Conservation (phyloP, 139 green algal genomes). For the Penium margaritaceum region DNA sequence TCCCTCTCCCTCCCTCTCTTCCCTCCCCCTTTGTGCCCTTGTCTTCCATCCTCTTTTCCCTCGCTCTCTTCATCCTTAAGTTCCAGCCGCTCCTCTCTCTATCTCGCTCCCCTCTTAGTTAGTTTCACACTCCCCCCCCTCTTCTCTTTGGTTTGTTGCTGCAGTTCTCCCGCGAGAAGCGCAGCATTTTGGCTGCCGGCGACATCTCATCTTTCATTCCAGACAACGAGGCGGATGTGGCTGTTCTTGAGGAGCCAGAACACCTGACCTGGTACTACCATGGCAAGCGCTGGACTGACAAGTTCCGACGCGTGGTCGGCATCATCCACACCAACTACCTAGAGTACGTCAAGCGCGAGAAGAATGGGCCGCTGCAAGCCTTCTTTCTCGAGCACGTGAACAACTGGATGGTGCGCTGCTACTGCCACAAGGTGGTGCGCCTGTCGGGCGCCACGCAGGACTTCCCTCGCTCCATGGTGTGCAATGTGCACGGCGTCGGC, state of each 20-base stretch:
- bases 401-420: slow-evolving; percentile 65
- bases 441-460: slow-evolving; percentile 90
- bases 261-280: slow-evolving; percentile 99
- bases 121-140: background rate
- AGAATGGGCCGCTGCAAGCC: slow-evolving; percentile 66
- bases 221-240: slow-evolving; percentile 84
- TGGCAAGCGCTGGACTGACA: slow-evolving; percentile 88
- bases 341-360: slow-evolving; percentile 83
- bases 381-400: slow-evolving; percentile 69
- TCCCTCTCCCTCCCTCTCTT: background rate
- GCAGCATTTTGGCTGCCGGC: slow-evolving; percentile 89
- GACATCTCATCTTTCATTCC: slow-evolving; percentile 91
- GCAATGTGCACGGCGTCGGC: slow-evolving; percentile 92
- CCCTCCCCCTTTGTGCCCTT: no score
- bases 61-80: background rate
- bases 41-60: no score
- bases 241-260: slow-evolving; percentile 97
- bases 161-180: slow-evolving; percentile 78
- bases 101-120: no score
- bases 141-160: background rate
- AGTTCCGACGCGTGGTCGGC: slow-evolving; percentile 91
- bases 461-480: slow-evolving; percentile 73
- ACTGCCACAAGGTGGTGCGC: slow-evolving; percentile 96
- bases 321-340: slow-evolving; percentile 99
- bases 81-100: no score